Percentiles rank a stretch among this genome's conserved stretches.
Conservation (phyloP, 768 basidiomycete genomes). For the Suillus clintonianus region DNA sequence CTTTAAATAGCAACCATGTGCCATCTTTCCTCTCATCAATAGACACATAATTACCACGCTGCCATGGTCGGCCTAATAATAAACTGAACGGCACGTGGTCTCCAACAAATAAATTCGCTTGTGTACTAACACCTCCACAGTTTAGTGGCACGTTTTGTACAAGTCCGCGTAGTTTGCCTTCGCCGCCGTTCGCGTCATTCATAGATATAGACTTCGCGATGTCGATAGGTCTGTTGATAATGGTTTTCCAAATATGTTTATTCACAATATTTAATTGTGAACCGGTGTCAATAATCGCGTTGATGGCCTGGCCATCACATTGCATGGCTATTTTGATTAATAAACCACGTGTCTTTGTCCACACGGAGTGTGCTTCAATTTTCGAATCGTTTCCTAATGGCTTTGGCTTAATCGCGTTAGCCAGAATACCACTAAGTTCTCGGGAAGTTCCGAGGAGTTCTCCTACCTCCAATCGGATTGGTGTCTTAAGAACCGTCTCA, state of each 20-base stretch:
- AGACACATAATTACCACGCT: slow-evolving; percentile 22
- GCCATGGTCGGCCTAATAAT: slow-evolving; percentile 27
- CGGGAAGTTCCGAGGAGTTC: slow-evolving; percentile 2
- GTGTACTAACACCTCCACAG: slow-evolving; percentile 21
- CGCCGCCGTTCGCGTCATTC: slow-evolving; percentile 33
- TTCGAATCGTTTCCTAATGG: neutral
- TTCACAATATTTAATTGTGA: slow-evolving; percentile 28
- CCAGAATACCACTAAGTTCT: neutral
- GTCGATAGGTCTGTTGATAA: slow-evolving; percentile 14
- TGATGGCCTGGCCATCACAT: slow-evolving; percentile 9
- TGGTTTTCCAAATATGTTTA: slow-evolving; percentile 7
- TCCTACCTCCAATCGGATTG: neutral
- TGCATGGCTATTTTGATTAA: slow-evolving; percentile 8
- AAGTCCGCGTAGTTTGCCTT: slow-evolving; percentile 19
- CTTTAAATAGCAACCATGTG: slow-evolving; percentile 28
- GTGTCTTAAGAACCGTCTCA: neutral
- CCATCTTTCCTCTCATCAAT: slow-evolving; percentile 28
- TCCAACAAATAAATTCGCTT: slow-evolving; percentile 23
- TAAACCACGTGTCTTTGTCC: neutral
- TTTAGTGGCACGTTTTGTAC: slow-evolving; percentile 20
- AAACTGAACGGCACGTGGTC: slow-evolving; percentile 18
- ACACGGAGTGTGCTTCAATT: neutral
- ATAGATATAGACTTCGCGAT: slow-evolving; percentile 15
- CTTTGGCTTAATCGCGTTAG: neutral
- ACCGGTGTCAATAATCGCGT: slow-evolving; percentile 28